phyloP scores from a whole-genome alignment of 352 stramenopile genomes.

The Pilasporangium apinafurcum region DNA sequence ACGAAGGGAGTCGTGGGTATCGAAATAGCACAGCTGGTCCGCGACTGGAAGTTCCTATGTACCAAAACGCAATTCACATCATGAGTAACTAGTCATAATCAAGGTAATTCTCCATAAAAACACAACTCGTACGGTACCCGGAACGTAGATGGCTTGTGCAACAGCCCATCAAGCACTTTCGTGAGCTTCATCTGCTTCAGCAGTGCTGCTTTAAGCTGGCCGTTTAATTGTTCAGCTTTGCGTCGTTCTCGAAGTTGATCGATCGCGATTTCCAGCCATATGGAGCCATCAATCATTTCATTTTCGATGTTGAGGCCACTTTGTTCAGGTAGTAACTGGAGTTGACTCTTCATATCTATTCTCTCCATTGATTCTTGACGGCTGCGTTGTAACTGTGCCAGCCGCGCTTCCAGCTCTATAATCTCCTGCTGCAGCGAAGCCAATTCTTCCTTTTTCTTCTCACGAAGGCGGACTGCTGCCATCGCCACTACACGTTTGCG shows the following conservation, averaged over 20 bases:
- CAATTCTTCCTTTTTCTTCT: constrained; percentile 2
- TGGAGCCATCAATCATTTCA: constrained; percentile 3
- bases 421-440: neutral
- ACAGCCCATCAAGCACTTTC: constrained; percentile 30
- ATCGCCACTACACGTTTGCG: neutral
- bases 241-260: constrained; percentile 28
- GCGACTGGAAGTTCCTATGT: too few species aligned
- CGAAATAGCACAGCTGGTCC: too few species aligned
- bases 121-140: too few species aligned
- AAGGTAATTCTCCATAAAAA: too few species aligned
- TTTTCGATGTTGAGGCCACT: neutral
- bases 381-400: neutral
- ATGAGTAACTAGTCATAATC: too few species aligned
- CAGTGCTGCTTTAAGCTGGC: constrained; percentile 26
- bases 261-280: constrained; percentile 34
- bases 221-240: constrained; percentile 31
- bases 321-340: too few species aligned
- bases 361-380: neutral
- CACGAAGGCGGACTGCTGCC: constrained; percentile 1
- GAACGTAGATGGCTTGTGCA: too few species aligned
- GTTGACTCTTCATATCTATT: neutral
- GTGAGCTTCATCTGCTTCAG: constrained; percentile 27
- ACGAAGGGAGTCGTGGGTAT: too few species aligned
- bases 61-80: too few species aligned
- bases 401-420: neutral